Evolutionary conservation across 2,329 filamentous ascomycete species (phyloP).

Genomic region (Penicillium janthinellum): DNA sequence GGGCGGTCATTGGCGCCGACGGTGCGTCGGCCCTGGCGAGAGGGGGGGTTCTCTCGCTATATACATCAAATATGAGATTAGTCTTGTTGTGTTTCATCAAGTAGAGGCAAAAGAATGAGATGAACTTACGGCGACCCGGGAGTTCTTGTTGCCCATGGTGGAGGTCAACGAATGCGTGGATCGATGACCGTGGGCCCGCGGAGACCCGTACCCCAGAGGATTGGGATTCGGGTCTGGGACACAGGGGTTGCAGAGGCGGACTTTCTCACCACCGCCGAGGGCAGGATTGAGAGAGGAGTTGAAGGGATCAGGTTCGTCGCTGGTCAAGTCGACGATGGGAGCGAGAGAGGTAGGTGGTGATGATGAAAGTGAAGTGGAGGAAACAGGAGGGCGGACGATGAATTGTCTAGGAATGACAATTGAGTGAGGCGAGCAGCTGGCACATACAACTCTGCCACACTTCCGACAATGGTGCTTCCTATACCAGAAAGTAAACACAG

Average conservation of each 20-base stretch:
- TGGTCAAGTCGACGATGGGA: conserved; percentile 52
- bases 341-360: conserved; percentile 39
- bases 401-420: conserved; percentile 94
- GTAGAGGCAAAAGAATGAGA: not conserved
- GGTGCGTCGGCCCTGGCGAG: conserved; percentile 29
- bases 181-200: conserved; percentile 27
- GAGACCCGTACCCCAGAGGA: conserved; percentile 42
- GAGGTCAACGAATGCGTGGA: conserved; percentile 25
- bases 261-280: conserved; percentile 66
- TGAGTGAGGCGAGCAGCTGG: conserved; percentile 84
- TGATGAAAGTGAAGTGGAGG: conserved; percentile 41
- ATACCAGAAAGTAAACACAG: conserved; percentile 79
- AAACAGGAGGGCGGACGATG: conserved; percentile 76
- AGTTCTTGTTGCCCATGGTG: conserved; percentile 12
- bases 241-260: conserved; percentile 72
- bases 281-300: conserved; percentile 47
- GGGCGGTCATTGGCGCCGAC: conserved; percentile 29
- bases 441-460: conserved; percentile 90
- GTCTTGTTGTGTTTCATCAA: not conserved
- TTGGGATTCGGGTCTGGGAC: conserved; percentile 69
- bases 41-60: conserved; percentile 6
- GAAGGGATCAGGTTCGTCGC: conserved; percentile 37
- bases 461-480: conserved; percentile 96
- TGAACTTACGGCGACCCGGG: conserved; percentile 9
- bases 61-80: not conserved